Evolutionary conservation across 2,329 filamentous ascomycete species (phyloP).

Genomic region (Lithohypha guttulata): DNA sequence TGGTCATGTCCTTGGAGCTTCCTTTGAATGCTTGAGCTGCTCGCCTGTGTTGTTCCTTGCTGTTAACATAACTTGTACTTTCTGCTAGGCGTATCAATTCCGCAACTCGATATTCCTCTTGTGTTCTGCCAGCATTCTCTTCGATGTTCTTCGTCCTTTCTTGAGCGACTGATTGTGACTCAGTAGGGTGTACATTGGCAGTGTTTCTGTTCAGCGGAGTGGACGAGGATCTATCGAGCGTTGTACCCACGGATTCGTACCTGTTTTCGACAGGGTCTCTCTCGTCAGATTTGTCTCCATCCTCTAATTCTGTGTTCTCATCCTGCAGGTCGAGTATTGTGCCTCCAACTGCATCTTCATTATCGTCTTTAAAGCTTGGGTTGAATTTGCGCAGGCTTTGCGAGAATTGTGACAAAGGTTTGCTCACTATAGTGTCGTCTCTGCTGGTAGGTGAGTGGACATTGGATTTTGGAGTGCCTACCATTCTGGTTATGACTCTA

Average conservation of each 20-base stretch:
- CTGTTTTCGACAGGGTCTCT: neutral
- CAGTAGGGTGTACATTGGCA: too few relatives aligned
- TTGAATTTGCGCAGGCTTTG: constrained; percentile 15
- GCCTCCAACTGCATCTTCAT: constrained; percentile 25
- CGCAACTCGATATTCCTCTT: constrained; percentile 35
- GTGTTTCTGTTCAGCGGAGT: neutral
- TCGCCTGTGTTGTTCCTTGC: constrained; percentile 33
- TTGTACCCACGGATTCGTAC: neutral
- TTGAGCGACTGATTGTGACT: too few relatives aligned
- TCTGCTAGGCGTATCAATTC: constrained; percentile 38
- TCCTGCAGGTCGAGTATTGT: neutral
- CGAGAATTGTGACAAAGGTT: constrained; percentile 17
- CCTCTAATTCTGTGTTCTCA: neutral
- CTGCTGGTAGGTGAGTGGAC: constrained; percentile 3
- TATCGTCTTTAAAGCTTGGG: constrained; percentile 23
- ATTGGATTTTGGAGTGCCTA: constrained; percentile 39
- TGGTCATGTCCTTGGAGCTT: constrained; percentile 33
- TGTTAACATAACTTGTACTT: constrained; percentile 31
- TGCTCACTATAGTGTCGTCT: neutral
- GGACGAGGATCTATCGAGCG: too few relatives aligned
- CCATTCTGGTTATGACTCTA: constrained; percentile 53
- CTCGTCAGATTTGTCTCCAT: constrained; percentile 1
- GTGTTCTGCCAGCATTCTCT: constrained; percentile 9
- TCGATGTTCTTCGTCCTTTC: constrained; percentile 19
- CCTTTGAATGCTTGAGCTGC: constrained; percentile 35